phyloP scores from a whole-genome alignment of 139 green algal genomes.

The Coelastrella sp. region DNA sequence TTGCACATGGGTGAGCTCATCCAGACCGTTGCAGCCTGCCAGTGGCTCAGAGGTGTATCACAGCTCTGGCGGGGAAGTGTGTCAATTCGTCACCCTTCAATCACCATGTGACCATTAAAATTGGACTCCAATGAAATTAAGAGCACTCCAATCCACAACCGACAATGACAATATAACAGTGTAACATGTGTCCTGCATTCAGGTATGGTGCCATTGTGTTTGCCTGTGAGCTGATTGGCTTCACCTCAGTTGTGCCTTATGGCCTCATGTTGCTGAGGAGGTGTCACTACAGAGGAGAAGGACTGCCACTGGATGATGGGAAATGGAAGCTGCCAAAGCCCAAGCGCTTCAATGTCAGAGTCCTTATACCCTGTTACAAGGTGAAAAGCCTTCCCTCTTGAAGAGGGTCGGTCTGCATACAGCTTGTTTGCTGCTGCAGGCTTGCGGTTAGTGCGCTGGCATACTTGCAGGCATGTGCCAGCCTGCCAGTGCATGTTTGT shows the following conservation, averaged over 20 bases:
- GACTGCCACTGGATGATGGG: constrained; percentile 19
- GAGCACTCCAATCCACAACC: neutral
- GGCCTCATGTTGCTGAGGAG: constrained; percentile 49
- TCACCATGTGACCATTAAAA: no score
- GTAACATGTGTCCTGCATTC: neutral
- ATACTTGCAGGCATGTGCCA: neutral
- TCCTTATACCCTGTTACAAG: constrained; percentile 69
- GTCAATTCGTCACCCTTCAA: no score
- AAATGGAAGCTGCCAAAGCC: constrained; percentile 7
- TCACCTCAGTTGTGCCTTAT: constrained; percentile 57
- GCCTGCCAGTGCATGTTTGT: neutral
- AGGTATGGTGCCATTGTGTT: constrained; percentile 55
- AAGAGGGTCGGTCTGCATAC: no score
- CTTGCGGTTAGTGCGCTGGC: neutral
- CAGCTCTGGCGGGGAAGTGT: no score
- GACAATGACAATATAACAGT: neutral
- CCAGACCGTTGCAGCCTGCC: no score
- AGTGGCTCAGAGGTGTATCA: no score
- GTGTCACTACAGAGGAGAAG: neutral
- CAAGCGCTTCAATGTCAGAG: constrained; percentile 48
- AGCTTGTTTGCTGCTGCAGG: neutral
- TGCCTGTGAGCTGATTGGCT: constrained; percentile 53
- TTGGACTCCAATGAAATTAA: no score
- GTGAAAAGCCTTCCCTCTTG: no score
- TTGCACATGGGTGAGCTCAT: no score